phyloP scores from a whole-genome alignment of 1,284 basidiomycete genomes.

The Wallemia mellicola region DNA sequence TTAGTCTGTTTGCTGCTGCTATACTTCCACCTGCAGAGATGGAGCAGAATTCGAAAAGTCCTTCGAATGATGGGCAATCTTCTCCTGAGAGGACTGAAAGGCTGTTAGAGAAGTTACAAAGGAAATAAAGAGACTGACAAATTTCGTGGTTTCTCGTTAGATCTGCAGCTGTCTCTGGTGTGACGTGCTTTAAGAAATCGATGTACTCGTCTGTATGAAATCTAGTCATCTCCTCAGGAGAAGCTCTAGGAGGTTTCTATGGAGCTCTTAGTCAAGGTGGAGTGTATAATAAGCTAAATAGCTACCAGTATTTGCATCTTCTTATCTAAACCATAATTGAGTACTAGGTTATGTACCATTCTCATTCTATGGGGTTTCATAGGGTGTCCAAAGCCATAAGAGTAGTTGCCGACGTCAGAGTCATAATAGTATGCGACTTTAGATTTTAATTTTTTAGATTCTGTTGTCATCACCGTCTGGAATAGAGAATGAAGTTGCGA shows the following conservation, averaged over 20 bases:
- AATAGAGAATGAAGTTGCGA: neutral
- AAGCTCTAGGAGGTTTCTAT: conserved; percentile 54
- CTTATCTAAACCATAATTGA: conserved; percentile 62
- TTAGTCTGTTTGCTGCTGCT: conserved; percentile 57
- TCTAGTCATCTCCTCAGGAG: conserved; percentile 50
- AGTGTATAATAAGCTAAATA: conserved; percentile 10
- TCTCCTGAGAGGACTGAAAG: conserved; percentile 51
- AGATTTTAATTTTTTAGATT: neutral
- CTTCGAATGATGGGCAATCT: conserved; percentile 89
- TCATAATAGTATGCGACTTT: neutral
- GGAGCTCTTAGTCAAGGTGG: neutral
- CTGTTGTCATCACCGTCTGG: neutral
- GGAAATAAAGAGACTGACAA: conserved; percentile 15
- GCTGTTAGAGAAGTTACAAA: conserved; percentile 4
- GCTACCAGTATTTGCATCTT: conserved; percentile 70
- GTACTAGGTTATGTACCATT: conserved; percentile 71
- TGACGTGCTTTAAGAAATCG: conserved; percentile 59
- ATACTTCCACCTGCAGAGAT: conserved; percentile 87
- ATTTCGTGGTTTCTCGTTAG: conserved; percentile 67
- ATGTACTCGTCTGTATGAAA: conserved; percentile 98
- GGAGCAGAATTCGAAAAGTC: conserved; percentile 85
- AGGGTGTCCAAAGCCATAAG: conserved; percentile 60
- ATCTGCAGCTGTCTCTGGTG: conserved; percentile 57
- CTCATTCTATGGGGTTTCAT: conserved; percentile 90
- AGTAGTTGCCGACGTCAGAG: conserved; percentile 46